Percentiles rank a stretch among this genome's conserved stretches.
Conservation (phyloP, 2,329 filamentous ascomycete species). For the Hymenoscyphus fraxineus region DNA sequence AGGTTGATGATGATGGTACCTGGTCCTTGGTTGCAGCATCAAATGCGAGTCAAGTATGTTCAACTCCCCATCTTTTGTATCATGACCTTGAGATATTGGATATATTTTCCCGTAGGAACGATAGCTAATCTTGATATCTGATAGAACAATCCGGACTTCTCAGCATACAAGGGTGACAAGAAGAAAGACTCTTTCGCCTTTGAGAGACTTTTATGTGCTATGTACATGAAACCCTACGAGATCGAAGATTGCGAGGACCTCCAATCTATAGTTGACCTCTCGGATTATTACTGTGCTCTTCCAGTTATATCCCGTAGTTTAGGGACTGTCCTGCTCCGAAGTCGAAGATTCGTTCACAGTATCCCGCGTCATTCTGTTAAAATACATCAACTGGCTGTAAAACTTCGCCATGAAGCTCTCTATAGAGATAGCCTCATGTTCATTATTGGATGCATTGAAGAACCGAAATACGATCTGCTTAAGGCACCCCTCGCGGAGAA, state of each 20-base stretch:
- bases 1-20: constrained; percentile 3
- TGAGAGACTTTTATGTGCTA: background rate
- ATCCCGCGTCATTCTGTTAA: background rate
- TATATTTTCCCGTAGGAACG: background rate
- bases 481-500: too few species aligned
- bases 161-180: background rate
- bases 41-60: background rate
- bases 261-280: background rate
- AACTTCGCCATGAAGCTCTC: background rate
- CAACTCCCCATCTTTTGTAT: background rate
- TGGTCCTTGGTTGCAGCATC: constrained; percentile 4
- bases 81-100: background rate
- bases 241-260: background rate
- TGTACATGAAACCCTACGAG: background rate
- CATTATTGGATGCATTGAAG: too few species aligned
- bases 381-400: background rate
- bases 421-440: too few species aligned
- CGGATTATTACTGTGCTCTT: background rate
- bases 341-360: background rate
- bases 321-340: background rate
- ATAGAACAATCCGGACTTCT: background rate
- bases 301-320: background rate
- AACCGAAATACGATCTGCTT: too few species aligned
- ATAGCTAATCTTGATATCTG: background rate
- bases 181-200: background rate